These are phyloP conservation scores for Davidsoniella neocaledoniae DNA, from an alignment of 2,329 filamentous ascomycete species.

Conservation along the genomic window DNA sequence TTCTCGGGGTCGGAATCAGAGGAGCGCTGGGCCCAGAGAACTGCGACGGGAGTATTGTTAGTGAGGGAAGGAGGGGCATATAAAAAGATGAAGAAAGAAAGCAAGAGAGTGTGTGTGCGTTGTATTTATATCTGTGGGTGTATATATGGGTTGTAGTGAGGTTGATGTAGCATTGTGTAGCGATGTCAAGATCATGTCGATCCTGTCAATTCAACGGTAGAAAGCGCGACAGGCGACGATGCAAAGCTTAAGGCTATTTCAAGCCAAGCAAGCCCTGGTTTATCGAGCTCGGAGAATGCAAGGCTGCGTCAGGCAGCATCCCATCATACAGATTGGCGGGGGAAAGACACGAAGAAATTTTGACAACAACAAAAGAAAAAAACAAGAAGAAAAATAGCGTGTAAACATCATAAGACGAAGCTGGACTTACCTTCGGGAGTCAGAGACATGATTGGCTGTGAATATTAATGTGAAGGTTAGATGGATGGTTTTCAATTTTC, in stretches of 20 bases:
- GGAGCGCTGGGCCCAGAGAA: slow-evolving; percentile 96
- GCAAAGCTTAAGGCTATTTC: not conserved
- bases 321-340: too few species aligned
- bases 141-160: not conserved
- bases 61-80: not conserved
- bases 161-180: too few species aligned
- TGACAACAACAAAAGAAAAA: too few species aligned
- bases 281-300: too few species aligned
- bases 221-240: not conserved
- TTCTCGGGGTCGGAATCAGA: slow-evolving; percentile 61
- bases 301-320: too few species aligned
- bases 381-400: too few species aligned
- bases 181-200: too few species aligned
- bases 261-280: too few species aligned
- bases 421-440: slow-evolving; percentile 26
- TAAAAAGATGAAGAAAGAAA: not conserved
- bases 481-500: slow-evolving; percentile 9
- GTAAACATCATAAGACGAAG: too few species aligned
- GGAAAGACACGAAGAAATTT: too few species aligned
- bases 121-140: not conserved
- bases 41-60: slow-evolving; percentile 28
- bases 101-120: not conserved
- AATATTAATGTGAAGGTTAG: slow-evolving; percentile 13
- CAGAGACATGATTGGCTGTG: slow-evolving; percentile 11
- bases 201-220: too few species aligned